Conservation (phyloP, 257 asterid genomes). For the Capsicum rhomboideum region DNA sequence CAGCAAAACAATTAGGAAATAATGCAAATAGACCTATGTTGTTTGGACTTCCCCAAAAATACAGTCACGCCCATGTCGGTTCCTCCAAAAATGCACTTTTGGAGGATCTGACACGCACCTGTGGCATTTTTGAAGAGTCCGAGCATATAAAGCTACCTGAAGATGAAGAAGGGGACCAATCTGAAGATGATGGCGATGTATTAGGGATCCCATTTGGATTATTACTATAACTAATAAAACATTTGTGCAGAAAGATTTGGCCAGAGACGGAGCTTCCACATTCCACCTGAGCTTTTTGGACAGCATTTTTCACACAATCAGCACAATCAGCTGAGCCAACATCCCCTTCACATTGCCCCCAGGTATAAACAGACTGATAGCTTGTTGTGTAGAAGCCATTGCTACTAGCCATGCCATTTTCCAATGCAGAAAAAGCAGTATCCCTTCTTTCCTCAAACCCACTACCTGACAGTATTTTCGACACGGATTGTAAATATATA, state of each 20-base stretch:
- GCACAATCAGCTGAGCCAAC: slow-evolving; percentile 77
- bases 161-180: background rate
- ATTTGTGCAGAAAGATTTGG: slow-evolving; percentile 75
- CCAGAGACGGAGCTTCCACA: slow-evolving; percentile 92
- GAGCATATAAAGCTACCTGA: slow-evolving; percentile 36
- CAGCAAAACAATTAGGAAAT: background rate
- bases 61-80: background rate
- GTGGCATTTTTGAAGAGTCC: background rate
- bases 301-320: slow-evolving; percentile 80
- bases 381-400: slow-evolving; percentile 57
- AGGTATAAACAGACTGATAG: slow-evolving; percentile 50
- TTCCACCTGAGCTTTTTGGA: slow-evolving; percentile 94
- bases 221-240: slow-evolving; percentile 63
- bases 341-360: slow-evolving; percentile 97
- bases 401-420: slow-evolving; percentile 50
- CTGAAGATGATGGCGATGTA: slow-evolving; percentile 47
- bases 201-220: slow-evolving; percentile 58
- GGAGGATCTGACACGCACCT: background rate
- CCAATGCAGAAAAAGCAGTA: slow-evolving; percentile 60
- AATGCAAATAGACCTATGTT: background rate
- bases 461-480: slow-evolving; percentile 26
- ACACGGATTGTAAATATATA: background rate
- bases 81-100: background rate
- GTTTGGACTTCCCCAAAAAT: background rate
- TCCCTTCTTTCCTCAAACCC: slow-evolving; percentile 86